Base-by-base conservation (phyloP, 2,329 filamentous ascomycete genomes). In the Fusarium sp. region DNA sequence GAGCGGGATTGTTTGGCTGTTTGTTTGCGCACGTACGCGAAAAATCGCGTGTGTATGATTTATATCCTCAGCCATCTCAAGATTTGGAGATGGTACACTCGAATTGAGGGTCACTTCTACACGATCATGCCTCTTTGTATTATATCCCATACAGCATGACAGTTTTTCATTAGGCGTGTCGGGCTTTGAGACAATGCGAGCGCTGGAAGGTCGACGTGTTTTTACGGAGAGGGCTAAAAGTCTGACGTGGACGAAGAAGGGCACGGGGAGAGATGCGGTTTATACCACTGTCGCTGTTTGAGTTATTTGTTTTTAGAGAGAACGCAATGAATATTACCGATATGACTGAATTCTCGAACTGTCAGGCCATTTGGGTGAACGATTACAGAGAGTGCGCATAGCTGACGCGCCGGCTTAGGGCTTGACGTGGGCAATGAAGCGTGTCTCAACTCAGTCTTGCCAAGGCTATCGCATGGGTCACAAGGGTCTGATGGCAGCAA, bases 271-370 rank as follows among this genome's bases (percentile, higher is more conserved):
- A 32, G 60, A 57, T 57, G 58, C 60, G 42, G 60, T 61, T 70
- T 70, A 75, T 75, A 74, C 72, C 74, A 75, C 64, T 69, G 63
- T 66, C 64, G 59, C 65, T 66, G 67, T 63, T 68, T 67, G 52
- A 64, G 51, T 48, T 56, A 48, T 56, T 59, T 37, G 37, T 46
- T 63, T 67, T 47, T 37, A 37, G 34, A 58, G 56, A 44, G 47
- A 61, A 65, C 44, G 55, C 54, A 55, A 64, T 63, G 51, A 71
- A 60, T 47, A 57, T 29, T 25, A 34, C 37, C 40, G n/a, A 40
- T 8, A 41, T 45, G 14, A 47, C 24, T 41, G 41, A 42, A 29
- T 27, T 53, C 16, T 32, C 12, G 37, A 16, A 49, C 12, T n/a
- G 20, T 48, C 18, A 18, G 25, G 24, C 30, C n/a, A 16, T 55